Evolutionary conservation across 2,329 filamentous ascomycete genomes (phyloP).

Genomic region (Cladorrhinum sp.): DNA sequence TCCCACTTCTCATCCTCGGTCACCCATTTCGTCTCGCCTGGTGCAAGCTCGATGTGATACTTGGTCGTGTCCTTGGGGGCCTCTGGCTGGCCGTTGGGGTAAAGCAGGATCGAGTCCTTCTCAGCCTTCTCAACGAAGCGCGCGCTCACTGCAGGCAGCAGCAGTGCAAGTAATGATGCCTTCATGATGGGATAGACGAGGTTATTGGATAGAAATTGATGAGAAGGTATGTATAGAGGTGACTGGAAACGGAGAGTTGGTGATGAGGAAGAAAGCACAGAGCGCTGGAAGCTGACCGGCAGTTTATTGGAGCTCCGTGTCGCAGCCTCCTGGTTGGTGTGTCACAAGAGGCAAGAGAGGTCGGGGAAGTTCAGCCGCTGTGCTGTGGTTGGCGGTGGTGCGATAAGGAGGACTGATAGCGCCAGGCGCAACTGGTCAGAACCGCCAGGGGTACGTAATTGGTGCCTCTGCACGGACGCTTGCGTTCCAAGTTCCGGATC

Average conservation of each 20-base stretch:
- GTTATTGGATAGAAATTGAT: background rate
- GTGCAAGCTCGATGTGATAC: slow-evolving; percentile 80
- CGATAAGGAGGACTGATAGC: background rate
- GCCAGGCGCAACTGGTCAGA: background rate
- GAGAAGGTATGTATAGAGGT: background rate
- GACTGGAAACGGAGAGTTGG: background rate
- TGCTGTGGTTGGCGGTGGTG: background rate
- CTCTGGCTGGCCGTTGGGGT: slow-evolving; percentile 38
- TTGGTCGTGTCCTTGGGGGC: slow-evolving; percentile 42
- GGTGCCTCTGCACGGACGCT: background rate
- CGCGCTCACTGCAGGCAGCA: slow-evolving; percentile 53
- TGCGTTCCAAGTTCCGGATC: background rate
- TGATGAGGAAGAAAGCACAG: background rate
- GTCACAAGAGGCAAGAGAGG: background rate
- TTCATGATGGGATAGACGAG: slow-evolving; percentile 44
- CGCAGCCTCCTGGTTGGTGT: background rate
- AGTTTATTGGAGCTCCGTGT: background rate
- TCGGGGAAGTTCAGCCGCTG: background rate
- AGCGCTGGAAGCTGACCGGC: background rate
- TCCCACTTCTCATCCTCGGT: slow-evolving; percentile 96
- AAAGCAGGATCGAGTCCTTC: slow-evolving; percentile 48
- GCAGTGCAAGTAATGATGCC: slow-evolving; percentile 52
- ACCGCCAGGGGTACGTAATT: background rate
- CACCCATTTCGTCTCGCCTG: slow-evolving; percentile 79
- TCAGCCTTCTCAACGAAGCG: slow-evolving; percentile 56